Evolutionary conservation across 495 filamentous ascomycete genomes (phyloP).

Genomic region (Astrothelium subdiscretum): DNA sequence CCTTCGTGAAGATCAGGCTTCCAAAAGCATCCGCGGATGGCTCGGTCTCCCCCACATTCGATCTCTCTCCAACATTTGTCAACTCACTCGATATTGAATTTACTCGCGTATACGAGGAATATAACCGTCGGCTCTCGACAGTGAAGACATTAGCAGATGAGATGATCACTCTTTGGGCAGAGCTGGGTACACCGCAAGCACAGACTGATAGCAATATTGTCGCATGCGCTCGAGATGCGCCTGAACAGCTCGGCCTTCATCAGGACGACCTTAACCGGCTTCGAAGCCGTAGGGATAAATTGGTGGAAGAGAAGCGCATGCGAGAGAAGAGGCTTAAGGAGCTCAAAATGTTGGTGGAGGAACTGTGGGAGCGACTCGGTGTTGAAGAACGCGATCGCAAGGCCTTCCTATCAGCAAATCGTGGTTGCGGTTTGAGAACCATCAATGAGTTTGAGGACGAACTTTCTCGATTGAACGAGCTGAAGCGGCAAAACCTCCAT

Average conservation of each 20-base stretch:
- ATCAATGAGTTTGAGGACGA: constrained; percentile 96
- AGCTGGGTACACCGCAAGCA: constrained; percentile 81
- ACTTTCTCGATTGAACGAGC: constrained; percentile 68
- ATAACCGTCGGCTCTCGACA: constrained; percentile 60
- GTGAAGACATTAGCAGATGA: constrained; percentile 70
- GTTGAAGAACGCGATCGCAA: constrained; percentile 73
- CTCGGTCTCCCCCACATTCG: constrained; percentile 67
- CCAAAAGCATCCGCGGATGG: constrained; percentile 69
- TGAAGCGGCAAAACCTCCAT: constrained; percentile 90
- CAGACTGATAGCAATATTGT: constrained; percentile 85
- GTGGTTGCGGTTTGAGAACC: constrained; percentile 70
- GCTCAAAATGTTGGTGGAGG: constrained; percentile 59
- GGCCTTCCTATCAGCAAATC: constrained; percentile 58
- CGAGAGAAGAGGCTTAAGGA: constrained; percentile 77
- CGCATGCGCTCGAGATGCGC: constrained; percentile 74
- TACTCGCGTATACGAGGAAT: constrained; percentile 87
- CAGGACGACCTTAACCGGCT: constrained; percentile 69
- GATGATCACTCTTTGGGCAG: constrained; percentile 88
- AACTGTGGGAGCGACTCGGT: constrained; percentile 78
- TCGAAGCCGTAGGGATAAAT: constrained; percentile 60
- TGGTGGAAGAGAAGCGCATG: constrained; percentile 83
- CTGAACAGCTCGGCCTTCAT: constrained; percentile 87
- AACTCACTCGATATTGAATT: constrained; percentile 81
- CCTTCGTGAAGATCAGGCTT: constrained; percentile 67
- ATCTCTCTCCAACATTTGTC: constrained; percentile 82